A percentile compares a stretch with the other conserved stretches of the same genome.
phyloP scores from a whole-genome alignment of 441 rosid genomes.

The Jatropha podagrica region DNA sequence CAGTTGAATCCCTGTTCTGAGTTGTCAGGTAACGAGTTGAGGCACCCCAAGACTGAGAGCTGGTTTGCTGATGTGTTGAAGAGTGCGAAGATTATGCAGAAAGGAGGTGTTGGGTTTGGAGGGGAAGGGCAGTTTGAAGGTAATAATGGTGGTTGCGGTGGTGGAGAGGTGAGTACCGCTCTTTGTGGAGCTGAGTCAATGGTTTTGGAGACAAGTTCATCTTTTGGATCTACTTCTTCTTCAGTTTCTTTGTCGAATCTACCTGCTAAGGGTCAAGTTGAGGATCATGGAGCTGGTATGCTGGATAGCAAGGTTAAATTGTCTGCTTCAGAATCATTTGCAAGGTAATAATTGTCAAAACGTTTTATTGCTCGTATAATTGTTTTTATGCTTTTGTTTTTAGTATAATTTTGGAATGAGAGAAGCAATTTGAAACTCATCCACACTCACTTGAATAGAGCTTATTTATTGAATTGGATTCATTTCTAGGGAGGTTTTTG shows the following conservation, averaged over 20 bases:
- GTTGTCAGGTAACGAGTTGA: conserved; percentile 33
- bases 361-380: neutral
- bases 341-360: conserved; percentile 33
- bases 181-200: conserved; percentile 59
- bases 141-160: conserved; percentile 26
- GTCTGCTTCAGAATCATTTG: conserved; percentile 39
- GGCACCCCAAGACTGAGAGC: conserved; percentile 68
- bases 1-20: conserved; percentile 9
- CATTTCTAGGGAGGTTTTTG: neutral
- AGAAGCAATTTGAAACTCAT: neutral
- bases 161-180: conserved; percentile 21
- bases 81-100: conserved; percentile 55
- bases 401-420: neutral
- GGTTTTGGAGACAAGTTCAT: conserved; percentile 67
- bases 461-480: neutral
- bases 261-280: conserved; percentile 48
- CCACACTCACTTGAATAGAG: neutral
- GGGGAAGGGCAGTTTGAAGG: conserved; percentile 26
- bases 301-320: conserved; percentile 33
- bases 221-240: conserved; percentile 79
- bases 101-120: conserved; percentile 30
- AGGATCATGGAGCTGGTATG: conserved; percentile 32
- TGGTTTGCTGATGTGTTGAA: conserved; percentile 81
- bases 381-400: neutral
- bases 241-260: conserved; percentile 56